phyloP scores from a whole-genome alignment of 441 rosid genomes.

The Adansonia rubrostipa region DNA sequence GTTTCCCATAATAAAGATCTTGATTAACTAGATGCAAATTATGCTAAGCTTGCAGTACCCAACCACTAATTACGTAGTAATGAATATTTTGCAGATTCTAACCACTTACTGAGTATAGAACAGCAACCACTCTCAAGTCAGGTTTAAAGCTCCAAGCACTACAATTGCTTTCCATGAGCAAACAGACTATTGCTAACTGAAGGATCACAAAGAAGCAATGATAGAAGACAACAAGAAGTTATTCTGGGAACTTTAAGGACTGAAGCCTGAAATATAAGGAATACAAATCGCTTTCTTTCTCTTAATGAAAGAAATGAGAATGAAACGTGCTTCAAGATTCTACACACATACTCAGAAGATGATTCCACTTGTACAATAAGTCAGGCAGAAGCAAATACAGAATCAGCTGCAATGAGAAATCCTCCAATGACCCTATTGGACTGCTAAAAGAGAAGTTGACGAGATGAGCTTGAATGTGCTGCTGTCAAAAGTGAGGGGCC shows the following conservation, averaged over 20 bases:
- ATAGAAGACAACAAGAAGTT: slow-evolving; percentile 51
- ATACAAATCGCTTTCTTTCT: slow-evolving; percentile 10
- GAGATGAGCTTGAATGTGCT: slow-evolving; percentile 24
- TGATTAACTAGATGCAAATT: background rate
- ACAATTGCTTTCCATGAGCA: slow-evolving; percentile 45
- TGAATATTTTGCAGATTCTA: background rate
- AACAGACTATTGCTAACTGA: slow-evolving; percentile 50
- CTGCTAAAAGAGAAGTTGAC: slow-evolving; percentile 33
- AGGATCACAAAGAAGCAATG: slow-evolving; percentile 58
- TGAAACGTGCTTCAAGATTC: background rate
- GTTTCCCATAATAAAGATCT: background rate
- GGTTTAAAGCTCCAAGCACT: slow-evolving; percentile 58
- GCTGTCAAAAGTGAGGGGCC: slow-evolving; percentile 45
- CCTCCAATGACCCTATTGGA: slow-evolving; percentile 63
- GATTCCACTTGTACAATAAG: slow-evolving; percentile 50
- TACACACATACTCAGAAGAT: background rate
- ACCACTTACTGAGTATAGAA: slow-evolving; percentile 53
- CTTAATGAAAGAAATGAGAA: background rate
- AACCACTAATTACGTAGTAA: background rate
- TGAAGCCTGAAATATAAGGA: slow-evolving; percentile 41
- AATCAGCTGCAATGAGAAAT: slow-evolving; percentile 51
- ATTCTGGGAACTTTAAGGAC: slow-evolving; percentile 56
- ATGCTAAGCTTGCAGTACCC: background rate
- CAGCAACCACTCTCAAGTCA: slow-evolving; percentile 39
- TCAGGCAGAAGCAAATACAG: slow-evolving; percentile 49